Evolutionary conservation across 192 early-diverging fungal genomes (phyloP), one percentile per base, ranked within the genome.

Genomic region (Pilobolus umbonatus): DNA sequence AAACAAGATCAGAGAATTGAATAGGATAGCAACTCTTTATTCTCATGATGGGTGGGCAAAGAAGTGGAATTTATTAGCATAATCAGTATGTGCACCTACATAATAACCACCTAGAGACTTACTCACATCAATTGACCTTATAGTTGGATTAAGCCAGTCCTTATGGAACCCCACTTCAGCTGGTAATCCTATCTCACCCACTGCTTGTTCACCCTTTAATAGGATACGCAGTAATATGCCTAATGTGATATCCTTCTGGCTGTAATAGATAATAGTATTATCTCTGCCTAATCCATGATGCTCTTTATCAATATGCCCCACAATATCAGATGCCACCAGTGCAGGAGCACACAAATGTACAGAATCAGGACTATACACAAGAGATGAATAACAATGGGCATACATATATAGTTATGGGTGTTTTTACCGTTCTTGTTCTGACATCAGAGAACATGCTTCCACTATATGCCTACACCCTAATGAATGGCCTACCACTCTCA

Each of bases 271-370:
- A 17, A 55, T 38, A 7, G 67, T 69, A 10, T 54, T 54, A 9
- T 52, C 36, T 58, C 44, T 39, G 30, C 56, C 67, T 15, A 69
- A 35, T 15, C 61, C 61, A 7, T 51, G 49, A 11, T 9, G 43
- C 3, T 30, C 67, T 10, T 5, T 26, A 28, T 19, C 5, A 12
- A 69, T 48, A 8, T 31, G 50, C 31, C 32, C 34, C 21, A 60
- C 39, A 17, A 69, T 57, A 21, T 73, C 71, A 14, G 48, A 14
- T 15, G 40, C 39, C 12, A 56, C n/a, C 17, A 73, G 39, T 11
- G 71, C 71, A 7, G 71, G 71, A 3, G 71, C 71, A 30, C 64
- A 73, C 9, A 73, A 39, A 26, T 73, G 71, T 34, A 73, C 45
- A 9, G 40, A 31, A 28, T 73, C 59, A 1, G 70, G 70, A 11